Evolutionary conservation across 805 yeast genomes (phyloP).

Genomic region (Starmerella tilneyi): DNA sequence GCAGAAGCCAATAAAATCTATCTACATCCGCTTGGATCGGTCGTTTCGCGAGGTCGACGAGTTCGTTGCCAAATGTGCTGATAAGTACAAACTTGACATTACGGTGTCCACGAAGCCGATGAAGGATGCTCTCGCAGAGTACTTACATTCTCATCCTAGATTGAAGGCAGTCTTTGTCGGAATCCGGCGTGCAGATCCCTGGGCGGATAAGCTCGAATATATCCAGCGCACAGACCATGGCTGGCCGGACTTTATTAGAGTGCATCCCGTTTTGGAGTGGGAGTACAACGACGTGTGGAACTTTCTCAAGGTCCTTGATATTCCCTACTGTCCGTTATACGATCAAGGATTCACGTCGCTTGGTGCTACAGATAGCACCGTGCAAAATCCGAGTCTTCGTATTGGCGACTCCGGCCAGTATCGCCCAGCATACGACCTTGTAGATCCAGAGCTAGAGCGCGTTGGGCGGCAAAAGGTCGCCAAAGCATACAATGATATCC

Average conservation of each 20-base stretch:
- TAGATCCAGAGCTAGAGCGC: conserved; percentile 52
- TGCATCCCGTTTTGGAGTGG: conserved; percentile 90
- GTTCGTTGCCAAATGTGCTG: conserved; percentile 50
- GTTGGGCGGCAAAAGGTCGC: conserved; percentile 30
- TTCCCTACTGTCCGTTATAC: conserved; percentile 65
- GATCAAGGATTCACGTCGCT: conserved; percentile 80
- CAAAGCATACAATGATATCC: too few species aligned
- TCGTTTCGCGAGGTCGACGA: conserved; percentile 61
- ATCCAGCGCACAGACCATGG: conserved; percentile 74
- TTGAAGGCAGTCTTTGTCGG: conserved; percentile 79
- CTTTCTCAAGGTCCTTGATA: conserved; percentile 49
- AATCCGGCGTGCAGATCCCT: conserved; percentile 79
- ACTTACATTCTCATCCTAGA: conserved; percentile 42
- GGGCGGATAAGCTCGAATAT: conserved; percentile 46
- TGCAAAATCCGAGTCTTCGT: conserved; percentile 54
- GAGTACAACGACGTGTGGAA: conserved; percentile 71
- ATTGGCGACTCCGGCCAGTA: conserved; percentile 34
- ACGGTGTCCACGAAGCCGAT: conserved; percentile 36
- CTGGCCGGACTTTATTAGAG: conserved; percentile 80
- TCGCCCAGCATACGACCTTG: conserved; percentile 39
- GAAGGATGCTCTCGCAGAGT: conserved; percentile 60
- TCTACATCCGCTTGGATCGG: conserved; percentile 64
- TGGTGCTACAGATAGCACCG: conserved; percentile 67
- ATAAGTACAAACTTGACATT: conserved; percentile 45
- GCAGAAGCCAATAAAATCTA: conserved; percentile 35